A percentile compares a stretch with the other conserved stretches of the same genome.
Evolutionary conservation across 2,329 filamentous ascomycete genomes (phyloP).

Genomic region (Didymella pinodella): DNA sequence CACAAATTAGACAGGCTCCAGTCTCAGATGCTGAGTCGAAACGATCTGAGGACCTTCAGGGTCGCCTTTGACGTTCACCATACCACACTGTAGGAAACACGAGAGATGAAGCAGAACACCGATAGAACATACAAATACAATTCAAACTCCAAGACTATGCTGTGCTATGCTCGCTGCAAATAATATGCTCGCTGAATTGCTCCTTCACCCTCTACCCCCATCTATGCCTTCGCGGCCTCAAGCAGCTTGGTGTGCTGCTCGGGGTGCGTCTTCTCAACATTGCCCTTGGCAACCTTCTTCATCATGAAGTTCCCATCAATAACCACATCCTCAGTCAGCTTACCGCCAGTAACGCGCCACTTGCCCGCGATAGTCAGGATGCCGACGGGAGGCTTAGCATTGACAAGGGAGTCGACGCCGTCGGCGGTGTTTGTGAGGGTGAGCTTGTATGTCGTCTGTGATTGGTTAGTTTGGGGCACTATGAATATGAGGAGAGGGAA

Average conservation of each 20-base stretch:
- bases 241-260: constrained; percentile 49
- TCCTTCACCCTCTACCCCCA: neutral
- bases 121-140: neutral
- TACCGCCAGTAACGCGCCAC: constrained; percentile 47
- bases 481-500: neutral
- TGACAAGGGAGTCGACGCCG: constrained; percentile 51
- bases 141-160: constrained; percentile 9
- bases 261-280: constrained; percentile 53
- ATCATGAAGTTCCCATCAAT: constrained; percentile 54
- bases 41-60: too few relatives aligned
- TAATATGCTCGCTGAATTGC: constrained; percentile 8
- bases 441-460: constrained; percentile 52
- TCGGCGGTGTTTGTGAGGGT: constrained; percentile 49
- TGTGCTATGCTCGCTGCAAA: constrained; percentile 7
- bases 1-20: too few relatives aligned
- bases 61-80: too few relatives aligned
- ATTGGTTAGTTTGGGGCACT: neutral
- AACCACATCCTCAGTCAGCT: constrained; percentile 50
- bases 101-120: neutral
- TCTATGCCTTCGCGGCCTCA: constrained; percentile 33
- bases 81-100: too few relatives aligned
- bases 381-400: constrained; percentile 52
- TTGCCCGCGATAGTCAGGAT: constrained; percentile 50
- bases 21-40: too few relatives aligned
- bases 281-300: constrained; percentile 54